Base-by-base conservation (phyloP, 225 moss, liverwort and hornwort genomes). In the Sphagnum contortum region DNA sequence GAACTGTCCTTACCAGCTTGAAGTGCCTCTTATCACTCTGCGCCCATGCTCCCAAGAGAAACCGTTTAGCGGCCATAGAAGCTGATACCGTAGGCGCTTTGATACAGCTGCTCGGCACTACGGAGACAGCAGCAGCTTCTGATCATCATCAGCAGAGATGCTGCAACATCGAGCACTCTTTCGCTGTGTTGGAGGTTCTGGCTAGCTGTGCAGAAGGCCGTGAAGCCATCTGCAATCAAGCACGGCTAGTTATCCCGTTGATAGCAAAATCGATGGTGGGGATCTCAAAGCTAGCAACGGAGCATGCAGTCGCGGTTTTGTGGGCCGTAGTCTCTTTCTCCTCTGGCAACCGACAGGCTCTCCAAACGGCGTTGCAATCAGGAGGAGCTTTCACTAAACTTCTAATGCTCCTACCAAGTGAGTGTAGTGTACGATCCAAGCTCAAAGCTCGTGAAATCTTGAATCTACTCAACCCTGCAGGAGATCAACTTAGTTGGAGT, bases 201-300 rank as follows among this genome's bases (percentile, higher is more conserved):
- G 80, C 91, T 5, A 74, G 78, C 12, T 94, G 88, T 57, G 86
- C 91, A 1, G 89, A 94, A 61, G 94, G 94, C 2, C 83, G 94
- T 8, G 94, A 91, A 51, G 84, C 86, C 1, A 91, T 94, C 10
- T 73, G 80, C 3, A 83, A 75, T 2, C 29, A 29, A 29, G 85
- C 88, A 47, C 83, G 81, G 0, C 63, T 89, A 45, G 94, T 89
- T 9, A 79, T 94, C 47, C 82, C 76, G 6, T 74, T 82, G 46
- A 73, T 94, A 0, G 82, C 91, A 10, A 82, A 81, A 53, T 73
- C 80, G 3, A 2, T 94, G 48, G 61, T 89, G 5, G 86, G 84
- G 2, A 76, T 79, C 8, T 86, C 88, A 0, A 47, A 69, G 4
- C 14, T 71, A 4, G 71, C 84, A 5, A 88, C 89, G 0, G 94